Base-by-base conservation (phyloP, 139 green algal species). In the Chloropicon primus region DNA sequence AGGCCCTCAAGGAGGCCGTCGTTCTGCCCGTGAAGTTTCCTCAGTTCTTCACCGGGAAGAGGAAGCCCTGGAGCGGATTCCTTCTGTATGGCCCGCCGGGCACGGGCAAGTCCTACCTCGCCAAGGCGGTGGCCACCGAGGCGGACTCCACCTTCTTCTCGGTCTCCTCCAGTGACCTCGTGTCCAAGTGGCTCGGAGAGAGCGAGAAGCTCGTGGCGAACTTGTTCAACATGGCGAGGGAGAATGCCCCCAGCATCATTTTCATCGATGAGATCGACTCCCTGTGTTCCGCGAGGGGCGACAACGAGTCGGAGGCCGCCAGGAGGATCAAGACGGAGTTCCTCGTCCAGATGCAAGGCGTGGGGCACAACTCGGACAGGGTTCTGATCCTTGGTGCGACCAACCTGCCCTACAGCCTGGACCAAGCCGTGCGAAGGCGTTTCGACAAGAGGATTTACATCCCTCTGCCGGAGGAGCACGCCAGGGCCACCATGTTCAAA, bases 1-100 rank as follows among this genome's bases (percentile, higher is more conserved):
- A 97, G 41, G 85, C 94, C 2, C 85, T 99, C 2, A 97, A 99
- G 77, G 96, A 99, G 82, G 96, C 96, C n/a, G 96, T 99, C 24
- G 97, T 99, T 77, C 87, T 99, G 77, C 96, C 96, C 1, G 93
- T 99, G 71, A 98, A 98, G 85, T 98, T 98, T 85, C 96, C 96
- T n/a, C 94, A 98, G 84, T 99, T 99, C 79, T 99, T 98, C 89
- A 98, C 94, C 81, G 96, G 96, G 74, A 97, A 98, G 84, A 88
- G 95, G 22, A 97, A 96, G 84, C 94, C 96, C 0, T 99, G 96
- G 96, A 95, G 85, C 75, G 96, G 95, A 23, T 96, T 99, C 79
- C 85, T 99, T 71, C 90, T 99, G 71, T 99, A 98, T 80, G 96
- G 96, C 0, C 96, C 96, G 0, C 95, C 96, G 17, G 96, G 96